Evolutionary conservation across 1,284 basidiomycete genomes (phyloP).

Genomic region (Fomitopsis pinicola): DNA sequence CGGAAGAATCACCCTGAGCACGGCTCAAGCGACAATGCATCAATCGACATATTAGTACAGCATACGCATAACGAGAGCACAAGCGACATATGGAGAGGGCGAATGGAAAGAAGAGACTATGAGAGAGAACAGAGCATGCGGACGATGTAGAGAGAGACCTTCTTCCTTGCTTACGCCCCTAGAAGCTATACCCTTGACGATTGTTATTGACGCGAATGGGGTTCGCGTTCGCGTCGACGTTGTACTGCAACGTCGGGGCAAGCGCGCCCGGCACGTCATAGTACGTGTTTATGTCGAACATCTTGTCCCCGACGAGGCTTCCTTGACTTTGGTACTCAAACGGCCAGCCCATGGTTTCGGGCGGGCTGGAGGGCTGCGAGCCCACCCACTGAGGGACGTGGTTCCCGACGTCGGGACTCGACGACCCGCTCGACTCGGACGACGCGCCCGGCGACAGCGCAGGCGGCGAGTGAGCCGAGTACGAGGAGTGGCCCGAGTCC

Average conservation of each 20-base stretch:
- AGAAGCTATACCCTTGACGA: background rate
- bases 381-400: background rate
- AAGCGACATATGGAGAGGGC: background rate
- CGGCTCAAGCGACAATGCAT: background rate
- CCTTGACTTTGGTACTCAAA: slow-evolving; percentile 2
- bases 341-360: background rate
- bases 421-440: background rate
- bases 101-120: background rate
- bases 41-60: background rate
- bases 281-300: background rate
- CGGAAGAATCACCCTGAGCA: background rate
- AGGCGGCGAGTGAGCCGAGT: background rate
- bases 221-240: background rate
- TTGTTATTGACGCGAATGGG: background rate
- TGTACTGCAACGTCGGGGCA: background rate
- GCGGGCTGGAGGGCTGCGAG: background rate
- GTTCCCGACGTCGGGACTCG: background rate
- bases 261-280: background rate
- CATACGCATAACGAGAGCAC: background rate
- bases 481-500: background rate
- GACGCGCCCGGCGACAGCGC: background rate
- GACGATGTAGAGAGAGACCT: background rate
- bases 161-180: background rate
- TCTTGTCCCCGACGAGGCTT: background rate
- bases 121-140: background rate